phyloP scores from a whole-genome alignment of 2,329 filamentous ascomycete genomes.

The Trichoderma oligosporum region DNA sequence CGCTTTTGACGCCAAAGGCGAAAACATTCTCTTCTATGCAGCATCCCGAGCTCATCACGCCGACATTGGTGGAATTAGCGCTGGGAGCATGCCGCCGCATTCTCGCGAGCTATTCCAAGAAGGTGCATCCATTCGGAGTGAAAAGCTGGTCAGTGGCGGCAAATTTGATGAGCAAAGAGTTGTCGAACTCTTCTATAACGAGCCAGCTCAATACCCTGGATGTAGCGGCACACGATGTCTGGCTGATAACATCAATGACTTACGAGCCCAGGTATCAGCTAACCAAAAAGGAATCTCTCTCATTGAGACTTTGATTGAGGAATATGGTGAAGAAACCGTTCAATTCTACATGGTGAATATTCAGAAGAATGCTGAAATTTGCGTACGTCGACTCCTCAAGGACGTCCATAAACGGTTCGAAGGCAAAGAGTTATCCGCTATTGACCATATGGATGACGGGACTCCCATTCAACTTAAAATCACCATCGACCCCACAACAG shows the following conservation, averaged over 20 bases:
- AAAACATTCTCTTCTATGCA: conserved; percentile 76
- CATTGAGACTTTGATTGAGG: conserved; percentile 68
- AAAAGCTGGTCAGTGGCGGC: conserved; percentile 70
- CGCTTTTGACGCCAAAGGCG: conserved; percentile 61
- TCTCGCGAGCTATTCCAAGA: conserved; percentile 62
- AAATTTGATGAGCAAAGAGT: conserved; percentile 76
- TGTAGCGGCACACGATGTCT: conserved; percentile 76
- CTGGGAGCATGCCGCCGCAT: conserved; percentile 76
- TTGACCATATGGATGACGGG: conserved; percentile 83
- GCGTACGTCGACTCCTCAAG: conserved; percentile 69
- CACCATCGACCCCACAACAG: conserved; percentile 68
- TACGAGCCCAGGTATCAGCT: conserved; percentile 78
- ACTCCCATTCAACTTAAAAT: conserved; percentile 71
- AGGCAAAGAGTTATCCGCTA: conserved; percentile 64
- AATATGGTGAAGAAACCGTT: conserved; percentile 74
- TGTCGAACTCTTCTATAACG: conserved; percentile 65
- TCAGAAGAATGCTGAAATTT: conserved; percentile 73
- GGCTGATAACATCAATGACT: conserved; percentile 75
- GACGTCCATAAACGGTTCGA: conserved; percentile 66
- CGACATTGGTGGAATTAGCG: conserved; percentile 79
- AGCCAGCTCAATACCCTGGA: conserved; percentile 69
- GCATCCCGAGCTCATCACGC: conserved; percentile 77
- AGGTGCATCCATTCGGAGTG: conserved; percentile 59
- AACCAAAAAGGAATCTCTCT: conserved; percentile 85
- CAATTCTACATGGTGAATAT: conserved; percentile 83